Percentiles rank a stretch among this genome's conserved stretches.
Evolutionary conservation across 352 stramenopile species (phyloP).

Genomic region (Globisporangium nagaii): DNA sequence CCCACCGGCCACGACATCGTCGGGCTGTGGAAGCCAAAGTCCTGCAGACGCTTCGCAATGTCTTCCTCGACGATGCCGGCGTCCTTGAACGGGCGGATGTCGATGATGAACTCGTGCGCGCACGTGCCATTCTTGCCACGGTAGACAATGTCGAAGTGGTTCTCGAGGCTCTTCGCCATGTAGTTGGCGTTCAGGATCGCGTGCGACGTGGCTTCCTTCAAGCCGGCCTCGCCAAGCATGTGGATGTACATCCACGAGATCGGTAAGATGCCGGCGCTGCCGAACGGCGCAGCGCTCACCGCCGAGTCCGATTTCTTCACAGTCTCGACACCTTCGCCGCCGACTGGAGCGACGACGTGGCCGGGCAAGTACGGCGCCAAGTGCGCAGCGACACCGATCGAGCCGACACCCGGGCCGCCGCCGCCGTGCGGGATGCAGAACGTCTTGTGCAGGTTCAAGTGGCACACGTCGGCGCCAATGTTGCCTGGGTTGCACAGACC

Average conservation of each 20-base stretch:
- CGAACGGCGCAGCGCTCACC: constrained; percentile 95
- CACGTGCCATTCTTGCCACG: constrained; percentile 95
- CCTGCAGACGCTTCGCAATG: constrained; percentile 98
- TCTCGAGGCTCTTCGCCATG: constrained; percentile 95
- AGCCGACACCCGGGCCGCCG: constrained; percentile 92
- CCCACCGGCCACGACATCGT: constrained; percentile 99
- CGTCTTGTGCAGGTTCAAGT: constrained; percentile 99
- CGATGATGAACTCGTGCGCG: constrained; percentile 99
- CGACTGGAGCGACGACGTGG: constrained; percentile 85
- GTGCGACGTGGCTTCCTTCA: constrained; percentile 91
- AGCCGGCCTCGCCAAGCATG: constrained; percentile 95
- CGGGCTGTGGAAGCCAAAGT: constrained; percentile 99
- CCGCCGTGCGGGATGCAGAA: constrained; percentile 99
- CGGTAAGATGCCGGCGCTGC: constrained; percentile 96
- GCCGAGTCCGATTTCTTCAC: constrained; percentile 76
- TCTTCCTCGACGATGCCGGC: constrained; percentile 95
- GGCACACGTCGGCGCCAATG: constrained; percentile 98
- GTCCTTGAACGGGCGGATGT: constrained; percentile 97
- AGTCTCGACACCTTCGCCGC: constrained; percentile 72
- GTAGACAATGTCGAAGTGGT: constrained; percentile 96
- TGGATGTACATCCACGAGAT: constrained; percentile 99
- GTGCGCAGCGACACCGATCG: constrained; percentile 91
- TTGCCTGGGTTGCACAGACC: constrained; percentile 94
- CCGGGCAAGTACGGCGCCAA: constrained; percentile 95
- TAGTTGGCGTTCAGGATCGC: constrained; percentile 99